These are phyloP conservation scores for Lactuca saligna DNA, from an alignment of 129 eudicot species.

Conservation along the genomic window DNA sequence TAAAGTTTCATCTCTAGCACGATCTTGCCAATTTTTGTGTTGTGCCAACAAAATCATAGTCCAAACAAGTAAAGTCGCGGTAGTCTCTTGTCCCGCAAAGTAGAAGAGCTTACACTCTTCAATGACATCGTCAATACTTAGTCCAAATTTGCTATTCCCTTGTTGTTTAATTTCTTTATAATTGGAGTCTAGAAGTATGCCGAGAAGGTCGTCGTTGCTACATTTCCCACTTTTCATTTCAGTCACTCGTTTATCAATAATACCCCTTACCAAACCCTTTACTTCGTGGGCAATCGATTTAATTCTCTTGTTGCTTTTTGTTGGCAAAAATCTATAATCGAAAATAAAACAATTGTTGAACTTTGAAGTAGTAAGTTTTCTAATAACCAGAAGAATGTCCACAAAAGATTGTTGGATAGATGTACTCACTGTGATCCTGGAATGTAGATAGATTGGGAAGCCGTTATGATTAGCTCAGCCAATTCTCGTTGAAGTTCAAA, in stretches of 20 bases:
- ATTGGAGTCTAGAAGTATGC: slow-evolving; percentile 30
- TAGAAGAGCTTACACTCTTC: slow-evolving; percentile 51
- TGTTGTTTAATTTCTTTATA: slow-evolving; percentile 14
- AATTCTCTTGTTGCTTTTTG: slow-evolving; percentile 30
- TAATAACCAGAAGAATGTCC: no score
- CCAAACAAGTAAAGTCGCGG: slow-evolving; percentile 42
- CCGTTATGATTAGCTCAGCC: slow-evolving; percentile 12
- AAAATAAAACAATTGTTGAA: not conserved
- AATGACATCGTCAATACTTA: slow-evolving; percentile 35
- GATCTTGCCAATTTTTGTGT: slow-evolving; percentile 45
- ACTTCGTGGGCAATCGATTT: slow-evolving; percentile 22
- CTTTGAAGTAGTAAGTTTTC: no score
- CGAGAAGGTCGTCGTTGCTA: slow-evolving; percentile 24
- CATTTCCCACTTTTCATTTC: slow-evolving; percentile 12
- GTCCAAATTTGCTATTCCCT: slow-evolving; percentile 8
- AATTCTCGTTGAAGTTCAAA: slow-evolving; percentile 32
- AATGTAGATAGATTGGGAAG: slow-evolving; percentile 21
- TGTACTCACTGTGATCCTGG: slow-evolving; percentile 26
- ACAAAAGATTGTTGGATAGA: not conserved
- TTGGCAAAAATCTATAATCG: slow-evolving; percentile 22
- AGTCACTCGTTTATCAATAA: slow-evolving; percentile 23
- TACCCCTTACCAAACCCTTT: slow-evolving; percentile 11
- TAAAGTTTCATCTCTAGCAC: slow-evolving; percentile 24
- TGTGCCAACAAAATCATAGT: slow-evolving; percentile 36
- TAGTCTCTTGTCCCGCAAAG: slow-evolving; percentile 52